These are phyloP conservation scores for Gillenia trifoliata DNA, from an alignment of 306 rosid genomes.

Conservation along the genomic window DNA sequence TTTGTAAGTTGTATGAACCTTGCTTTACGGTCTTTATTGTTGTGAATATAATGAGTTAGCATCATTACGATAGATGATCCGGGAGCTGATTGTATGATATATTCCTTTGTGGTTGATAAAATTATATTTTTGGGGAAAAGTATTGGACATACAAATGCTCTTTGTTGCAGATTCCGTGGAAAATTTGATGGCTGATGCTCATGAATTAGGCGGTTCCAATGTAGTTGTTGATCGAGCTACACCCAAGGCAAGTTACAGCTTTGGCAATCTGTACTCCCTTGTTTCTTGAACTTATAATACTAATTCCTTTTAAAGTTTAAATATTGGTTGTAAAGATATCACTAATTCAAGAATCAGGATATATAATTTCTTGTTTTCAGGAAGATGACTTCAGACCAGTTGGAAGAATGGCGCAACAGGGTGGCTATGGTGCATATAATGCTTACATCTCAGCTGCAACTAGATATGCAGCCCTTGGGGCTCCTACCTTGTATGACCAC, in stretches of 20 bases:
- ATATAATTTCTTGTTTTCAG: conserved; percentile 35
- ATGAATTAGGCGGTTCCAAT: conserved; percentile 81
- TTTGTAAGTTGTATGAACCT: too few species aligned
- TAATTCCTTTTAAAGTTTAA: background rate
- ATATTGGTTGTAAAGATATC: background rate
- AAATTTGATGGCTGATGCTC: conserved; percentile 83
- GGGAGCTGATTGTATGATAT: background rate
- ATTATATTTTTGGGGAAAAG: background rate
- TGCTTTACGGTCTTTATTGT: background rate
- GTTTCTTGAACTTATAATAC: too few species aligned
- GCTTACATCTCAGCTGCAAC: conserved; percentile 94
- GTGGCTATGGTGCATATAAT: conserved; percentile 95
- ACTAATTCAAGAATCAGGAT: conserved; percentile 6
- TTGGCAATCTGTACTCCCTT: conserved; percentile 4
- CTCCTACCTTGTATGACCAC: conserved; percentile 91
- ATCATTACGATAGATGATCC: background rate
- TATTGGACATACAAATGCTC: conserved; percentile 9
- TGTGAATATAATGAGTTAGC: background rate
- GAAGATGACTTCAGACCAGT: conserved; percentile 86
- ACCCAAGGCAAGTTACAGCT: conserved; percentile 69
- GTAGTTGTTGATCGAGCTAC: conserved; percentile 98
- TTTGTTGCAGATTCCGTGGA: conserved; percentile 82
- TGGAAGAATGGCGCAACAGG: conserved; percentile 63
- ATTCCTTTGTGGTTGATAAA: background rate
- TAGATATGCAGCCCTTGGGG: conserved; percentile 94